phyloP scores from a whole-genome alignment of 2,329 filamentous ascomycete genomes.

The Pseudogymnoascus sp. region DNA sequence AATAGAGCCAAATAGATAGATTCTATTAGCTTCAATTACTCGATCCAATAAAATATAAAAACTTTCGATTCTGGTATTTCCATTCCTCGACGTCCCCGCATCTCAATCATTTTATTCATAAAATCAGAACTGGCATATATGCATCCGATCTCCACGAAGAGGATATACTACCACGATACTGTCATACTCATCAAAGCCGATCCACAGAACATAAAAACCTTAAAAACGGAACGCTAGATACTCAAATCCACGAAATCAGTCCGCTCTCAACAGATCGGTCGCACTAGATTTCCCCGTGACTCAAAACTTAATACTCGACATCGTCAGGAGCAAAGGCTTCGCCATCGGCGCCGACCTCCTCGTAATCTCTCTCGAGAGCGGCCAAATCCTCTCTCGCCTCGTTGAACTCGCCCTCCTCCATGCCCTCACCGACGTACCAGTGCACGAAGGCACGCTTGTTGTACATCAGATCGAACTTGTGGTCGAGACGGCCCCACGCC shows the following conservation, averaged over 20 bases:
- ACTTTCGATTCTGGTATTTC: slow-evolving; percentile 1
- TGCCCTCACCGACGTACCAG: slow-evolving; percentile 63
- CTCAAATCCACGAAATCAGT: neutral
- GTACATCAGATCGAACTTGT: slow-evolving; percentile 66
- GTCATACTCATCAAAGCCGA: slow-evolving; percentile 1
- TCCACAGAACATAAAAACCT: neutral
- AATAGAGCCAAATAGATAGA: neutral
- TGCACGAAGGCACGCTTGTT: slow-evolving; percentile 63
- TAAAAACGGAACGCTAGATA: slow-evolving; percentile 4
- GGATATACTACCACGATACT: slow-evolving; percentile 7
- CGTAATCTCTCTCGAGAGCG: slow-evolving; percentile 57
- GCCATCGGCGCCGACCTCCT: slow-evolving; percentile 51
- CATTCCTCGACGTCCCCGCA: neutral
- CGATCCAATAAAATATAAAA: neutral
- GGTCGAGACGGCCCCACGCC: slow-evolving; percentile 55
- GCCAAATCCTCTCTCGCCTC: slow-evolving; percentile 60
- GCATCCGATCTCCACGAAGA: neutral
- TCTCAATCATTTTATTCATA: slow-evolving; percentile 5
- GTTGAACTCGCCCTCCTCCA: slow-evolving; percentile 62
- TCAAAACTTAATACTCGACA: slow-evolving; percentile 30
- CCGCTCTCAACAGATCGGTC: neutral
- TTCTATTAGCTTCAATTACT: neutral
- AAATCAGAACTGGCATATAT: slow-evolving; percentile 1
- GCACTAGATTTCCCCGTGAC: neutral
- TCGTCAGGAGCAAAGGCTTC: slow-evolving; percentile 44